Conservation (phyloP, 2,329 filamentous ascomycete species). For the Aspergillus brunneoviolaceus region DNA sequence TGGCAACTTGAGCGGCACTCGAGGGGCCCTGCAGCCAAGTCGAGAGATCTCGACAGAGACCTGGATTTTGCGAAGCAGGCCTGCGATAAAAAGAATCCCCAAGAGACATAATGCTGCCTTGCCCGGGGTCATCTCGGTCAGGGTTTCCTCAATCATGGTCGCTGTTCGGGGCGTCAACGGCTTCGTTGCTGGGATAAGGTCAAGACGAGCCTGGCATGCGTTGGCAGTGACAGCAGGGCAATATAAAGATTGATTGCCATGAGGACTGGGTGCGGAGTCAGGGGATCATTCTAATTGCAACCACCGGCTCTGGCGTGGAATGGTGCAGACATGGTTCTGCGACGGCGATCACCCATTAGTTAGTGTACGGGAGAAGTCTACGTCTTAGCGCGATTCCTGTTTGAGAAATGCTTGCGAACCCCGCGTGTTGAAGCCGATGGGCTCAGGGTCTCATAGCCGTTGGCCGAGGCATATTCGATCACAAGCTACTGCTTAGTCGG, state of each 20-base stretch:
- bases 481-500: neutral
- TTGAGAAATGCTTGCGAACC: slow-evolving; percentile 21
- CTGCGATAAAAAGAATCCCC: slow-evolving; percentile 41
- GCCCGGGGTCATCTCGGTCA: slow-evolving; percentile 48
- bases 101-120: slow-evolving; percentile 40
- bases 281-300: neutral
- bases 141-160: slow-evolving; percentile 50
- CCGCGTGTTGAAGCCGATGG: slow-evolving; percentile 13
- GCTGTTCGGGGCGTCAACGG: slow-evolving; percentile 30
- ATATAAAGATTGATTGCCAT: neutral
- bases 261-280: neutral
- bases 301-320: neutral
- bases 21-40: slow-evolving; percentile 39
- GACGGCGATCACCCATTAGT: slow-evolving; percentile 1
- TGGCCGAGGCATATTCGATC: neutral
- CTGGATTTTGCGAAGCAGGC: slow-evolving; percentile 29
- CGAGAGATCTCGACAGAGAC: slow-evolving; percentile 30
- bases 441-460: neutral
- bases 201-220: neutral
- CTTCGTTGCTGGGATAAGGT: neutral
- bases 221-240: neutral
- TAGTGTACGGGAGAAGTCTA: neutral
- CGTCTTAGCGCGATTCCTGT: slow-evolving; percentile 5
- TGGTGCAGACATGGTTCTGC: slow-evolving; percentile 4
- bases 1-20: slow-evolving; percentile 35